Conservation (phyloP, 805 yeast genomes). For the Candida vaughaniae region DNA sequence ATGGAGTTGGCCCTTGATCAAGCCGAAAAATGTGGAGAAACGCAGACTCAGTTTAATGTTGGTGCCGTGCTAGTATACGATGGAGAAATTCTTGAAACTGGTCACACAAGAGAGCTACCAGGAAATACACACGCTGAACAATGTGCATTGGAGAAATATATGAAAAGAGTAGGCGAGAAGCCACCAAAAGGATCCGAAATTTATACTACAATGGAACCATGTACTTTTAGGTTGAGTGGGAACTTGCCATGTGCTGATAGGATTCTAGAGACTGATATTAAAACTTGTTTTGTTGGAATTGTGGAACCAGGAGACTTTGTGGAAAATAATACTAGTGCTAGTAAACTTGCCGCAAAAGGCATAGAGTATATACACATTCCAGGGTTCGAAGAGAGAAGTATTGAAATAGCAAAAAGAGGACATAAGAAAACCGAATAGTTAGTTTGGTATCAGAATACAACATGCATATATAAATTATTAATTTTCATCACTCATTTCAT, state of each 20-base stretch:
- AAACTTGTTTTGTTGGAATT: conserved; percentile 86
- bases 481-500: conserved; percentile 2
- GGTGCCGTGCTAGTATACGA: conserved; percentile 76
- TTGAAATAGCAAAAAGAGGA: conserved; percentile 71
- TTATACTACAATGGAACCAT: conserved; percentile 98
- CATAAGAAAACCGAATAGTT: conserved; percentile 39
- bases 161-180: conserved; percentile 28
- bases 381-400: conserved; percentile 73
- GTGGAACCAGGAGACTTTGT: conserved; percentile 89
- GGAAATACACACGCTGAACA: conserved; percentile 99
- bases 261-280: conserved; percentile 56
- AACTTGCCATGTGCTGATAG: conserved; percentile 86
- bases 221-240: conserved; percentile 85
- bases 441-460: neutral
- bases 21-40: conserved; percentile 78
- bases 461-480: neutral
- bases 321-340: conserved; percentile 64
- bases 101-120: conserved; percentile 85
- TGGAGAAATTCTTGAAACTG: conserved; percentile 69
- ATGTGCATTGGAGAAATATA: conserved; percentile 81
- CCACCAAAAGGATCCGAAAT: conserved; percentile 74
- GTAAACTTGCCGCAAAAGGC: conserved; percentile 52
- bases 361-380: conserved; percentile 77
- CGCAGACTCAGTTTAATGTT: conserved; percentile 88
- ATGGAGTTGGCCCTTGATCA: conserved; percentile 78